Base-by-base conservation (phyloP, 306 rosid genomes). In the Begonia masoniana region DNA sequence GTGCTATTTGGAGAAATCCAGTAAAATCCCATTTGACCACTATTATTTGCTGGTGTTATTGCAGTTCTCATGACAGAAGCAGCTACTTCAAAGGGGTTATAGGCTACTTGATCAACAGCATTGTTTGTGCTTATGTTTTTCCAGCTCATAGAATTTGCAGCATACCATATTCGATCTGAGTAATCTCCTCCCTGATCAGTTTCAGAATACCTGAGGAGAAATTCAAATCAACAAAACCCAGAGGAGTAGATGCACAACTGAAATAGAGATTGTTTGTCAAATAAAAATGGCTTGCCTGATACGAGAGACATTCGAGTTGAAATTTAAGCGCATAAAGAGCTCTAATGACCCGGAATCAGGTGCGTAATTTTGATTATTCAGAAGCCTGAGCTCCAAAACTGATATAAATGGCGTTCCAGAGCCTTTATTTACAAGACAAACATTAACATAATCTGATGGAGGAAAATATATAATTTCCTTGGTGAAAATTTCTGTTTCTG, bases 21-120 rank as follows among this genome's bases (percentile, higher is more conserved):
- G 7, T 2, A 14, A 63, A 68, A 49, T 36, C 23, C 26, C 17
- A 78, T 55, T 15, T 61, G 19, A 35, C 19, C 43, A 1, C 10
- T 47, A 10, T n/a, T 24, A 17, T 58, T 46, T 51, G 14, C 58
- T 13, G 79, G 59, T 10, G 51, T 61, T 15, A 53, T 54, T 11
- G 81, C 78, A 13, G 68, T 74, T 4, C 12, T 14, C 83, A 81
- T 70, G 47, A 77, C 72, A 7, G n/a, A 6, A 13, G 74, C 23
- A 21, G 87, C 68, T 10, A 50, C 47, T 3, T 59, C 19, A 56
- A 69, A 68, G 12, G 16, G 11, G 14, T 45, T 50, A 6, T 6
- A 12, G 13, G 17, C 4, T 1, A 0, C 2, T 5, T 31, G 11
- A 31, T 59, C 57, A 2, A 64, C 35, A 9, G 42, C 9, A 15